Conservation (phyloP, 805 yeast genomes). For the Schizosaccharomyces cryophilus region DNA sequence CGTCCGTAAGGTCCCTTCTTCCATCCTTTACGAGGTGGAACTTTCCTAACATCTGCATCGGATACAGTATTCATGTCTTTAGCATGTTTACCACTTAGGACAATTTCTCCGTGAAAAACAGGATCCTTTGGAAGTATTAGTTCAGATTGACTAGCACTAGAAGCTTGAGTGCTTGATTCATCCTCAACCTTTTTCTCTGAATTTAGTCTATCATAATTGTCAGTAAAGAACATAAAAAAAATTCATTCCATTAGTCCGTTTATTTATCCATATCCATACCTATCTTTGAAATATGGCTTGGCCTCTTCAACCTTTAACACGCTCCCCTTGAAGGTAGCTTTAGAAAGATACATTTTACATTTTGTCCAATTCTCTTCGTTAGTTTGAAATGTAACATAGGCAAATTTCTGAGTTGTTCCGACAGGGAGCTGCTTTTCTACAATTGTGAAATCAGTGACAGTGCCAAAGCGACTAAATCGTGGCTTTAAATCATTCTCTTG, state of each 20-base stretch:
- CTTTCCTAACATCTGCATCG: neutral
- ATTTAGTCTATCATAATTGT: neutral
- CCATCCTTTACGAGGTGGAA: neutral
- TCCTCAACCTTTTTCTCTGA: neutral
- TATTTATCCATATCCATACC: neutral
- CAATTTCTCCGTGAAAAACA: neutral
- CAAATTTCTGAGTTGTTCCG: neutral
- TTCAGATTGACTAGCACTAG: neutral
- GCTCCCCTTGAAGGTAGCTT: neutral
- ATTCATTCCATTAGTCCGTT: too few relatives aligned
- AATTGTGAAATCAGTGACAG: neutral
- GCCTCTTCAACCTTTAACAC: neutral
- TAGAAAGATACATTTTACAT: neutral
- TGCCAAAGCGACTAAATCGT: neutral
- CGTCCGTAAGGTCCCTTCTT: neutral
- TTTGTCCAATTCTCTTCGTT: neutral
- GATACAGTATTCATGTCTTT: neutral
- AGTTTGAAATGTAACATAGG: neutral
- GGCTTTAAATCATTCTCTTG: neutral
- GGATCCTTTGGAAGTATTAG: neutral
- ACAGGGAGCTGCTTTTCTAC: neutral
- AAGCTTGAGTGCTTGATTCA: neutral
- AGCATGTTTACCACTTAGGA: neutral
- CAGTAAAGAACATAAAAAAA: neutral
- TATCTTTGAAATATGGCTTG: neutral